Base-by-base conservation (phyloP, 768 basidiomycete genomes). In the Hypsizygus marmoreus region DNA sequence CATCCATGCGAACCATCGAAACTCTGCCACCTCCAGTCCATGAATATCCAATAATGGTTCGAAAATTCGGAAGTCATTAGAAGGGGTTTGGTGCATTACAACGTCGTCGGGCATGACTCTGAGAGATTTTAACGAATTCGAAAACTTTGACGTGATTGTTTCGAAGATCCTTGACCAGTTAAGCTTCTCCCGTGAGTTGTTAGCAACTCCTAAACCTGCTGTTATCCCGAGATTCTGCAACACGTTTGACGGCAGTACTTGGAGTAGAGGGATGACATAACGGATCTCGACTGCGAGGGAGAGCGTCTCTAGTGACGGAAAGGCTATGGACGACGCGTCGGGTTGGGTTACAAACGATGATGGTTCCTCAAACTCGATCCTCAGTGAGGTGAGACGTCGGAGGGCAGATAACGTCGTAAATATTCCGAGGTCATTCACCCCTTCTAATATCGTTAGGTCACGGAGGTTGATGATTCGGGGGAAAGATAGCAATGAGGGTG, bases 41-140 rank as follows among this genome's bases (percentile, higher is more conserved):
- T 31, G 49, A n/a, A 45, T 33, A 8, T 35, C 38, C 7, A 50
- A 20, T 19, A 50, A 34, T n/a, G 49, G 39, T 16, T 50, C 49
- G 20, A 45, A 40, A 19, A 45, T n/a, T 11, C 16, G 26, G 24
- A 49, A 43, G 26, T 6, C 16, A 19, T 29, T 29, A 4, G 20
- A n/a, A 4, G 16, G 17, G 34, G 26, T 25, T 20, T 25, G 24
- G 16, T 39, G 13, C n/a, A 24, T 31, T 25, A 32, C 11, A 6
- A 14, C 33, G n/a, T n/a, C 8, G 11, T 25, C 22, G 7, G 6
- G 17, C 22, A 38, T n/a, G n/a, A 50, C 20, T 4, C 37, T 35
- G 12, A 50, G 16, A 13, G 28, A 23, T 28, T 40, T 50, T 13
- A 50, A 16, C 12, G 22, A 35, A 7, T n/a, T n/a, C n/a, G n/a